Percentiles rank a stretch among this genome's conserved stretches.
Evolutionary conservation across 1,284 basidiomycete genomes (phyloP).

Genomic region (Ustilago esculenta): DNA sequence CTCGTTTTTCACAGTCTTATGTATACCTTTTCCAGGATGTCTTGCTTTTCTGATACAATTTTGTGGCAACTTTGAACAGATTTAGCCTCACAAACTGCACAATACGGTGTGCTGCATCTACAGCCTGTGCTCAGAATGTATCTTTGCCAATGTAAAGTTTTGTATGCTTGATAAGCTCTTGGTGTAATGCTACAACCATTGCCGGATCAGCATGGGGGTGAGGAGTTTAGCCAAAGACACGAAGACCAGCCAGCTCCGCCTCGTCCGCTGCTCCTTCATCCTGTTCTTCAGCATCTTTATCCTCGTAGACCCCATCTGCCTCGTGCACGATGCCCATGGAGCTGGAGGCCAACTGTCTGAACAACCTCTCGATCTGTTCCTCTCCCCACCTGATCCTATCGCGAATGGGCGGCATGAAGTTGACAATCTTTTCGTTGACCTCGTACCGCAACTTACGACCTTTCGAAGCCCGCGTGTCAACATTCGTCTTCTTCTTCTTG

Average conservation of each 20-base stretch:
- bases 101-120: no score
- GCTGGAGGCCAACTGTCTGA: constrained; percentile 49
- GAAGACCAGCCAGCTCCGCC: constrained; percentile 31
- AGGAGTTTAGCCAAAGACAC: constrained; percentile 37
- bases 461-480: constrained; percentile 62
- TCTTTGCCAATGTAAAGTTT: background rate
- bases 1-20: background rate
- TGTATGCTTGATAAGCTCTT: no score
- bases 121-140: no score
- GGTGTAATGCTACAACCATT: no score
- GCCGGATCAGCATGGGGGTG: no score
- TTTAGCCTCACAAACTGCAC: no score
- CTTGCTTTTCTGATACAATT: no score
- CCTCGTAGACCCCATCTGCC: background rate
- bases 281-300: constrained; percentile 9
- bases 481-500: constrained; percentile 50
- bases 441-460: constrained; percentile 64
- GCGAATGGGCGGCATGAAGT: constrained; percentile 64
- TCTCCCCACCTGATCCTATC: constrained; percentile 49
- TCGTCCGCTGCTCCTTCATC: constrained; percentile 6
- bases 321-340: constrained; percentile 10
- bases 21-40: constrained; percentile 9
- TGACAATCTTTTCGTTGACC: constrained; percentile 62
- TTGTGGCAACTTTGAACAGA: no score
- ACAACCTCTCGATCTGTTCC: constrained; percentile 59